These are phyloP conservation scores for Flueggea neowawraea DNA, from an alignment of 441 rosid species.

Conservation along the genomic window DNA sequence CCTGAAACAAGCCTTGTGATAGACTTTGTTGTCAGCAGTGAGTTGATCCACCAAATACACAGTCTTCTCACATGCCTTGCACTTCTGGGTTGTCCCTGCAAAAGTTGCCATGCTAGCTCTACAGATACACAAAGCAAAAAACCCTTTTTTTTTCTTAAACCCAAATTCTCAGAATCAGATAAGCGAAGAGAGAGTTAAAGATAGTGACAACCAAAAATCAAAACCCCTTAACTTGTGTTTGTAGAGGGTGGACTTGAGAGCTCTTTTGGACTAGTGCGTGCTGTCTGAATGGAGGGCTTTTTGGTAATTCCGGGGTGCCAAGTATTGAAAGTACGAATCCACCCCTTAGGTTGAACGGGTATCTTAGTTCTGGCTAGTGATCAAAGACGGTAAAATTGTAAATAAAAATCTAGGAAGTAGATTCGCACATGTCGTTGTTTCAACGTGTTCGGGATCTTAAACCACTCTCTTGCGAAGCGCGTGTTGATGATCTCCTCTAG, in stretches of 20 bases:
- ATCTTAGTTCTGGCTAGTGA: not conserved
- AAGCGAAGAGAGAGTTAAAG: not conserved
- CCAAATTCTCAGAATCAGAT: too few relatives aligned
- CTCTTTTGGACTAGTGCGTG: slow-evolving; percentile 8
- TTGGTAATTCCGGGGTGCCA: not conserved
- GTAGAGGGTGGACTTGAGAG: not conserved
- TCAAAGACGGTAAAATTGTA: not conserved
- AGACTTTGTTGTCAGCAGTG: slow-evolving; percentile 56
- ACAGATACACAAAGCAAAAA: not conserved
- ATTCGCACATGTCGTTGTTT: slow-evolving; percentile 10
- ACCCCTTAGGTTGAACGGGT: not conserved
- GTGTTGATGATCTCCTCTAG: too few relatives aligned
- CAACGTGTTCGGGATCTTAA: not conserved
- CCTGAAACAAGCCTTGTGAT: slow-evolving; percentile 69
- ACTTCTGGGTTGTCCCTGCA: slow-evolving; percentile 77
- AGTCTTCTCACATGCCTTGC: slow-evolving; percentile 74
- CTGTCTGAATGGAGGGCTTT: slow-evolving; percentile 11
- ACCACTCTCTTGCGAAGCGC: too few relatives aligned
- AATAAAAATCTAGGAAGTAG: not conserved
- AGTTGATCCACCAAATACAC: slow-evolving; percentile 73
- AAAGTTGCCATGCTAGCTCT: slow-evolving; percentile 42
- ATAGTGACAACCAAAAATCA: not conserved
- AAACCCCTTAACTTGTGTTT: not conserved
- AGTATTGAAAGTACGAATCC: not conserved
- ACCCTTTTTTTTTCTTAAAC: too few relatives aligned